Conservation (phyloP, 225 moss, liverwort and hornwort genomes). For the Pseudoscleropodium purum region DNA sequence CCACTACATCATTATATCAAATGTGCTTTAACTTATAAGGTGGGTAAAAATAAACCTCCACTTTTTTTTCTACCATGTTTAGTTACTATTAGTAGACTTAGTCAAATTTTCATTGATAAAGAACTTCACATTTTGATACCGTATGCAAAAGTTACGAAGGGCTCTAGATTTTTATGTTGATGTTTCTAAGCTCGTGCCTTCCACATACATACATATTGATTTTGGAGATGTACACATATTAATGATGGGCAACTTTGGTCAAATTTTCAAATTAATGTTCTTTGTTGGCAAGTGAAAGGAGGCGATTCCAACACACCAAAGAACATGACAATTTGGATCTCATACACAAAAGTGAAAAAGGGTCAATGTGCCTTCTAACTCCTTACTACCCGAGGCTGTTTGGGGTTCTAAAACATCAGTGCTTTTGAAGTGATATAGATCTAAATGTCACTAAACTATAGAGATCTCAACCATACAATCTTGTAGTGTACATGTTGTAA, state of each 20-base stretch:
- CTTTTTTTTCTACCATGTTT: accelerated
- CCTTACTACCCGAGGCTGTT: too few species aligned
- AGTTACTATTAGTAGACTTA: accelerated
- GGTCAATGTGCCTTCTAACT: not conserved
- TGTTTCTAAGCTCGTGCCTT: not conserved
- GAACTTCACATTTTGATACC: accelerated
- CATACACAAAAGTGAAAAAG: accelerated
- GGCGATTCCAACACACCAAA: not conserved
- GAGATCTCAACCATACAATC: too few species aligned
- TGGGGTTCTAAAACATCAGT: too few species aligned
- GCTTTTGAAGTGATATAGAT: too few species aligned
- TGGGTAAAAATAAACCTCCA: too few species aligned
- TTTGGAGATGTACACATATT: not conserved
- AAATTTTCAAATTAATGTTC: not conserved
- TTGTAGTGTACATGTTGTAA: too few species aligned
- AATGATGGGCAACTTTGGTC: too few species aligned
- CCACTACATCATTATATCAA: not conserved
- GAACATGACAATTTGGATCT: not conserved
- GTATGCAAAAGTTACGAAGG: not conserved
- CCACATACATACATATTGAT: not conserved
- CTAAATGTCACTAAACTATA: too few species aligned
- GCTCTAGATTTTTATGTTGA: accelerated
- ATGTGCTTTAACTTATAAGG: too few species aligned
- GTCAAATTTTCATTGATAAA: not conserved
- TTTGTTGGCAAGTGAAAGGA: not conserved